These are phyloP conservation scores for Ormosia semicastrata DNA, from an alignment of 306 rosid species.

Conservation along the genomic window DNA sequence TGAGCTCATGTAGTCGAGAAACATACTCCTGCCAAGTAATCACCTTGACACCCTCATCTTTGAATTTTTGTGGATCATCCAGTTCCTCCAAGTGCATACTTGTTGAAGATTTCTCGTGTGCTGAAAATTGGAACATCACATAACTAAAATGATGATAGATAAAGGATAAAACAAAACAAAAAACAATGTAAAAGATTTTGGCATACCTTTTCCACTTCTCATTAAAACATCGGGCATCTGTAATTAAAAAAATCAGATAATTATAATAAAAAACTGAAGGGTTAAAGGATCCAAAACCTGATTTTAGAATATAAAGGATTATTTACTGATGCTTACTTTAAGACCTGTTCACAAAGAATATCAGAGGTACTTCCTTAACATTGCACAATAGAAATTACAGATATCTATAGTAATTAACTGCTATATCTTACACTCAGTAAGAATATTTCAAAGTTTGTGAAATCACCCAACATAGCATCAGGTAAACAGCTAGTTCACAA, in stretches of 20 bases:
- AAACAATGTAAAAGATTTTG: conserved; percentile 26
- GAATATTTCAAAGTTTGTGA: conserved; percentile 14
- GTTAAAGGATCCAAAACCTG: background rate
- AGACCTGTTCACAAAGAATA: conserved; percentile 12
- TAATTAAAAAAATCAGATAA: conserved; percentile 37
- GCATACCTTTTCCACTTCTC: conserved; percentile 84
- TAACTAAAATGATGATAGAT: conserved; percentile 20
- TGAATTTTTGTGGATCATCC: conserved; percentile 66
- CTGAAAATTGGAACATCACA: conserved; percentile 47
- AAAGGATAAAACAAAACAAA: conserved; percentile 9
- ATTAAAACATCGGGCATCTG: conserved; percentile 71
- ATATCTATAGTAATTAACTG: background rate
- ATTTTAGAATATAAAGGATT: conserved; percentile 1
- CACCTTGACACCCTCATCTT: conserved; percentile 67
- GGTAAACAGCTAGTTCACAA: conserved; percentile 9
- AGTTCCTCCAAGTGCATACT: conserved; percentile 75
- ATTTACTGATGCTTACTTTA: background rate
- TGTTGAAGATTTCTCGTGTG: conserved; percentile 67
- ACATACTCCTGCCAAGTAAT: conserved; percentile 83
- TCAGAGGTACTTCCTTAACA: conserved; percentile 2
- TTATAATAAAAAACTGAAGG: conserved; percentile 7
- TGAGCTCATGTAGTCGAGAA: conserved; percentile 81
- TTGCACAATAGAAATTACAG: conserved; percentile 11
- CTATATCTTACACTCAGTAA: background rate
- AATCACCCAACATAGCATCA: background rate